Evolutionary conservation across 768 basidiomycete species (phyloP).

Genomic region (Leccinum sublutescens): DNA sequence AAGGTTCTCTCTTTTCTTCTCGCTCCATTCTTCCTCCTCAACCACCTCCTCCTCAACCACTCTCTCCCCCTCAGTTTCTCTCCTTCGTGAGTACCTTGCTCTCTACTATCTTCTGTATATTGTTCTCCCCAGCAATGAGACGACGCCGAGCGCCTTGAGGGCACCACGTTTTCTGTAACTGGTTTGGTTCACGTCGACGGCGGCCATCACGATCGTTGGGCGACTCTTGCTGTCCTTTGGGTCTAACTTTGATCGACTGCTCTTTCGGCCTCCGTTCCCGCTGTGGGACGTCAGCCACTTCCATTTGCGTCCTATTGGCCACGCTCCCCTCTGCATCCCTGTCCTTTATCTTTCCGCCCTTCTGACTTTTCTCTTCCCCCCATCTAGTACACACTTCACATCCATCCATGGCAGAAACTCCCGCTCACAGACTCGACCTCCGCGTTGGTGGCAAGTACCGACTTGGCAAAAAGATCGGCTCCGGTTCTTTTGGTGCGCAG

Average conservation of each 20-base stretch:
- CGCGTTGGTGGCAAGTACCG: slow-evolving; percentile 94
- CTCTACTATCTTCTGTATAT: not conserved
- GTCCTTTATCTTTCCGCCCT: slow-evolving; percentile 19
- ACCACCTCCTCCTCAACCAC: slow-evolving; percentile 10
- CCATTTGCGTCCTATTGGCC: slow-evolving; percentile 33
- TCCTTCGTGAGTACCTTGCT: slow-evolving; percentile 27
- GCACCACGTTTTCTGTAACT: slow-evolving; percentile 26
- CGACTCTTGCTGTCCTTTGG: not conserved
- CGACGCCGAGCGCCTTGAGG: slow-evolving; percentile 27
- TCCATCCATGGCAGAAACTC: slow-evolving; percentile 66
- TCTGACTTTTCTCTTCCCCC: slow-evolving; percentile 15
- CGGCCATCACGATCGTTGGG: slow-evolving; percentile 6
- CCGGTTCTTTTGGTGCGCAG: slow-evolving; percentile 90
- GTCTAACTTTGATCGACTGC: not conserved
- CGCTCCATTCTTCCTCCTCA: slow-evolving; percentile 29
- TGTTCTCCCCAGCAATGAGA: slow-evolving; percentile 11
- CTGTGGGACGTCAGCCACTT: slow-evolving; percentile 35
- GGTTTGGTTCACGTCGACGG: slow-evolving; percentile 1
- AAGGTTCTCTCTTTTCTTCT: slow-evolving; percentile 23
- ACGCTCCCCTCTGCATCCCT: slow-evolving; percentile 32
- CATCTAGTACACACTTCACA: slow-evolving; percentile 10
- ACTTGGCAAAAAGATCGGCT: slow-evolving; percentile 99
- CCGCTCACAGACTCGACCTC: slow-evolving; percentile 74
- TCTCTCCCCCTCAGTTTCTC: slow-evolving; percentile 12
- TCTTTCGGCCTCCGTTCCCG: slow-evolving; percentile 4